Evolutionary conservation across 148 eudicot genomes (phyloP), one percentile per base, ranked within the genome.

Genomic region (Simmondsia chinensis): DNA sequence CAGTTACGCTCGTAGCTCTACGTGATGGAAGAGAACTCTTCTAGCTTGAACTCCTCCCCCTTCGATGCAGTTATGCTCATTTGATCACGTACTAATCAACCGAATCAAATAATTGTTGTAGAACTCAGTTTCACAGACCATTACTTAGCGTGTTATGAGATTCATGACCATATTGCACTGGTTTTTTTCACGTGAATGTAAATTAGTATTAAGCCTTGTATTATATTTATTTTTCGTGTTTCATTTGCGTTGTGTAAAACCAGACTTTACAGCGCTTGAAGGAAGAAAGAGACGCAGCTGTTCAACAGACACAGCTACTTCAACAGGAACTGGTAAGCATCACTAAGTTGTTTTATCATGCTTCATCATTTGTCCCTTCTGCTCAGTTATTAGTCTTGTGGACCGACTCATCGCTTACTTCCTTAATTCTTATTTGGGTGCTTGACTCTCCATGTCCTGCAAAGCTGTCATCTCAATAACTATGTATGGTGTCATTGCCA

Each of bases 261-360:
- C 77, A 64, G 48, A 72, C 34, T 29, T 29, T 87, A 56, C 79
- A 77, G 61, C 70, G 56, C 5, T 59, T 75, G 34, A 76, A 68
- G 64, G 80, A 67, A 19, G 94, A 82, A 38, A 76, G 81, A 52
- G 94, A 87, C 72, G 68, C 80, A 46, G 85, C 72, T 51, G 66
- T 82, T 39, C 74, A 58, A 49, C 84, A 71, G 60, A 74, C 80
- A 16, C 71, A 72, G 29, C 77, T 74, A 44, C 78, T 87, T 33
- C 79, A 74, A 64, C 71, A 67, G 44, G 85, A 87, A 39, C 41
- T 87, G 79, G 96, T 87, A 50, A 60, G 68, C 64, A 33, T 37
- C 14, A 9, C 26, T 32, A 5, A 13, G 10, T 31, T 12, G 25
- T 19, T 31, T 6, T 39, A 24, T 13, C 12, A 19, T 41, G 23